Conservation (phyloP, 2,329 filamentous ascomycete species). For the Zasmidium citrigriseum region DNA sequence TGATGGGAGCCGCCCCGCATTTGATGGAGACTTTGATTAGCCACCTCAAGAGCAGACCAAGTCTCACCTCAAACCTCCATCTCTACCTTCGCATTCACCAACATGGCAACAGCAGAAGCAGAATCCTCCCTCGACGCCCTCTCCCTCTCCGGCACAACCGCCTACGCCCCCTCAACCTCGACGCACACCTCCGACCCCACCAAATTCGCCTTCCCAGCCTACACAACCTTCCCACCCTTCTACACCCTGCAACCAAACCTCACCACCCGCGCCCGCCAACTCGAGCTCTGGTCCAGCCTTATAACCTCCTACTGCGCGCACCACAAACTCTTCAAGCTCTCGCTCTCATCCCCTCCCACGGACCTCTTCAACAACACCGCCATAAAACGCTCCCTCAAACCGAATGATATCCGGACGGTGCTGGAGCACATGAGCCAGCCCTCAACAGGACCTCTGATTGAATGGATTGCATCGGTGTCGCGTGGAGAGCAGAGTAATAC, state of each 20-base stretch:
- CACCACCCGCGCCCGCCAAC: slow-evolving; percentile 72
- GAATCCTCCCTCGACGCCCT: slow-evolving; percentile 16
- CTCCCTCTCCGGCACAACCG: slow-evolving; percentile 9
- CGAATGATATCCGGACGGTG: slow-evolving; percentile 55
- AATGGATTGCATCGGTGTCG: slow-evolving; percentile 58
- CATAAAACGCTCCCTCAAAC: slow-evolving; percentile 48
- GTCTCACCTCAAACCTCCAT: not conserved
- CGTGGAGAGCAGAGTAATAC: slow-evolving; percentile 51
- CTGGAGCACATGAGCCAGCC: slow-evolving; percentile 57
- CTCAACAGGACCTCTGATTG: slow-evolving; percentile 54
- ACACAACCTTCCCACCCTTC: slow-evolving; percentile 79
- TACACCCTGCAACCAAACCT: slow-evolving; percentile 79
- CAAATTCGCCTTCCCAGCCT: slow-evolving; percentile 45
- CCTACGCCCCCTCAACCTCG: slow-evolving; percentile 3
- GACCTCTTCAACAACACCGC: slow-evolving; percentile 54
- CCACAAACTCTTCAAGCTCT: slow-evolving; percentile 74
- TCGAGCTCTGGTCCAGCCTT: slow-evolving; percentile 81
- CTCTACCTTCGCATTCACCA: not conserved
- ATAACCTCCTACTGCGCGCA: slow-evolving; percentile 81
- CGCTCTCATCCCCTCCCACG: slow-evolving; percentile 57
- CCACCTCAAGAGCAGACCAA: no score
- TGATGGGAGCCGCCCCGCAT: not conserved
- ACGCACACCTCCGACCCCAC: not conserved
- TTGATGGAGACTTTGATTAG: slow-evolving; percentile 3
- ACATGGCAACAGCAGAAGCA: slow-evolving; percentile 7